phyloP scores from a whole-genome alignment of 2,329 filamentous ascomycete genomes.

The Penicillium sp. region DNA sequence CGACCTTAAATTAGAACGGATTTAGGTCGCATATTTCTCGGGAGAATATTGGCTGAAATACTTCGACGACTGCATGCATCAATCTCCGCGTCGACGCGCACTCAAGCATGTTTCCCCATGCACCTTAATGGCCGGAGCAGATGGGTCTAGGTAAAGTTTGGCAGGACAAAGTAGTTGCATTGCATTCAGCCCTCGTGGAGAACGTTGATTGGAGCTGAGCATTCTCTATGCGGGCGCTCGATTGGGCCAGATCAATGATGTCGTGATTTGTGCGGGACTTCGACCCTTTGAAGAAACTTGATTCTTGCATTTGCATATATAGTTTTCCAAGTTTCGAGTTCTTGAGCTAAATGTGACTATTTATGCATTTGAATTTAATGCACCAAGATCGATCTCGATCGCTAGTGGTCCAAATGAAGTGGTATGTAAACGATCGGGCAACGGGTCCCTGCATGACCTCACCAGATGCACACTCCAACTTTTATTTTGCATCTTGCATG shows the following conservation, averaged over 20 bases:
- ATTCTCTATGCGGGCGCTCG: background rate
- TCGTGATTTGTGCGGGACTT: slow-evolving; percentile 3
- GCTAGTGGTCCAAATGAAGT: background rate
- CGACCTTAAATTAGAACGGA: background rate
- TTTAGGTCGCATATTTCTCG: background rate
- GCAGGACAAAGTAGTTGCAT: background rate
- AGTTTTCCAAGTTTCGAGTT: background rate
- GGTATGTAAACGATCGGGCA: background rate
- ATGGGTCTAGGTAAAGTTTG: background rate
- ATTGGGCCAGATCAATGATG: background rate
- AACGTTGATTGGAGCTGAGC: background rate
- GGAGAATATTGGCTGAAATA: background rate
- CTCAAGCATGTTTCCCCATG: background rate
- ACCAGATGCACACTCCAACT: background rate
- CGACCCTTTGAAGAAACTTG: background rate
- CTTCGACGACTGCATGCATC: background rate
- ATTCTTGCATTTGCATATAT: background rate
- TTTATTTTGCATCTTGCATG: background rate
- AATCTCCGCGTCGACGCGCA: background rate
- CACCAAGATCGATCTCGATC: background rate
- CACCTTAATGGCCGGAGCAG: background rate
- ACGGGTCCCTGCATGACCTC: slow-evolving; percentile 4
- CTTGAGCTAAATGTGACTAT: background rate
- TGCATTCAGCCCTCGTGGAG: background rate
- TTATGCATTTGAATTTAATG: background rate